phyloP scores from a whole-genome alignment of 2,329 filamentous ascomycete genomes.

The Calonectria naviculata region DNA sequence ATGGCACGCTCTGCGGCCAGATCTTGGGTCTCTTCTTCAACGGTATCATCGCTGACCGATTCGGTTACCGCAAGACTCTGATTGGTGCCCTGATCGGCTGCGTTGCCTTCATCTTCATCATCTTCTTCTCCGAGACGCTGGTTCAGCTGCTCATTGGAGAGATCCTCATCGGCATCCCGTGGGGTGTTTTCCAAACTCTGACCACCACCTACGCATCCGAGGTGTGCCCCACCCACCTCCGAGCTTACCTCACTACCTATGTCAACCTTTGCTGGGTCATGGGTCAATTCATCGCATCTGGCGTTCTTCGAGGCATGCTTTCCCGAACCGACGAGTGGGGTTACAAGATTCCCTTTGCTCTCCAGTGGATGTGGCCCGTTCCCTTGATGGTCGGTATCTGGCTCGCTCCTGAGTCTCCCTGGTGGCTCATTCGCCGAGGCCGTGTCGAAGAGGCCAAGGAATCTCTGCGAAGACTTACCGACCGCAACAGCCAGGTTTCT shows the following conservation, averaged over 20 bases:
- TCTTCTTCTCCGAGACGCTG: conserved; percentile 57
- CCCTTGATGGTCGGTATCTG: conserved; percentile 55
- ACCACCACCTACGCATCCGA: conserved; percentile 62
- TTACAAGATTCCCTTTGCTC: conserved; percentile 60
- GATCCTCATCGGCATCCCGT: conserved; percentile 59
- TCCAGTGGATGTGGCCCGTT: conserved; percentile 62
- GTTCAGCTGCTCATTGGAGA: conserved; percentile 56
- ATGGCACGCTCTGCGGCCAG: conserved; percentile 59
- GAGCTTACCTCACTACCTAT: conserved; percentile 61
- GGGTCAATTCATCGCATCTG: conserved; percentile 58
- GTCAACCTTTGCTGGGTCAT: conserved; percentile 63
- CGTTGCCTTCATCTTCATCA: conserved; percentile 59
- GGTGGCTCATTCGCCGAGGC: conserved; percentile 59
- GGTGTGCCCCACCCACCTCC: conserved; percentile 55
- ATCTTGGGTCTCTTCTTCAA: conserved; percentile 62
- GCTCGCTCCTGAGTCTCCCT: conserved; percentile 61
- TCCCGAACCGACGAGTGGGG: conserved; percentile 52
- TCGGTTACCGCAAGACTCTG: conserved; percentile 60
- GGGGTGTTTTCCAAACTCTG: conserved; percentile 59
- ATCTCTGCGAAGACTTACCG: conserved; percentile 53
- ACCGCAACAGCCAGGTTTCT: conserved; percentile 46
- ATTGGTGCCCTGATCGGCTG: conserved; percentile 53
- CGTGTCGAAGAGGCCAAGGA: conserved; percentile 51
- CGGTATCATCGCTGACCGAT: conserved; percentile 59
- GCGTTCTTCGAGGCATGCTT: conserved; percentile 54